Conservation (phyloP, 192 early-diverging fungal genomes). For the Helicostylum pulchrum region DNA sequence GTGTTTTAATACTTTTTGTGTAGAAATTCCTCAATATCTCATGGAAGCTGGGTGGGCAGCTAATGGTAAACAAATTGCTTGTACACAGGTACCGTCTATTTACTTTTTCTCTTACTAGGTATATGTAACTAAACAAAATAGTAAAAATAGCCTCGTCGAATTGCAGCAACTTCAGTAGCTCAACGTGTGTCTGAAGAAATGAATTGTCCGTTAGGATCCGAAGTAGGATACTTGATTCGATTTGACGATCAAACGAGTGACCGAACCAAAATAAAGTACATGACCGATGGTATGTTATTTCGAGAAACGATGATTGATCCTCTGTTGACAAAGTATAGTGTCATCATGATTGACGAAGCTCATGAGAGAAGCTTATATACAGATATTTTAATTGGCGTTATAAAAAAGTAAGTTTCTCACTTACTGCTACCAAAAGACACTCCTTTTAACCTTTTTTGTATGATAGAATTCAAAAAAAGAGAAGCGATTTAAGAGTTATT, state of each 20-base stretch:
- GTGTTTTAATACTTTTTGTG: not conserved
- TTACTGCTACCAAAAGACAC: not conserved
- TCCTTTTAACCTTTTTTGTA: not conserved
- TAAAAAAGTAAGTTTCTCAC: conserved; percentile 71
- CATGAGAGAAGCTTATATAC: conserved; percentile 74
- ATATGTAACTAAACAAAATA: not conserved
- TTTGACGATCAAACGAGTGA: conserved; percentile 58
- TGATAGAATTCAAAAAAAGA: conserved; percentile 63
- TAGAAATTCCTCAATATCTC: conserved; percentile 79
- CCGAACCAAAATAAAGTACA: conserved; percentile 70
- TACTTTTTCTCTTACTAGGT: not conserved
- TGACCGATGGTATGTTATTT: conserved; percentile 86
- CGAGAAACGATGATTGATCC: conserved; percentile 76
- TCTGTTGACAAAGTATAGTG: conserved; percentile 64
- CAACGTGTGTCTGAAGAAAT: conserved; percentile 75
- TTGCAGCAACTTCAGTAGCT: conserved; percentile 72
- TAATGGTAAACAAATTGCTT: conserved; percentile 60
- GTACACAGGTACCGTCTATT: conserved; percentile 57
- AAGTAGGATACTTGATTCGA: conserved; percentile 78
- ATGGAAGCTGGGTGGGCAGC: conserved; percentile 72
- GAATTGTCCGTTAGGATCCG: conserved; percentile 58
- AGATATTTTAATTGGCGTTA: conserved; percentile 64
- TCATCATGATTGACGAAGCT: conserved; percentile 80
- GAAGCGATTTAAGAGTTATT: conserved; percentile 69
- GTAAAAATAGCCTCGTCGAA: conserved; percentile 53